These are phyloP conservation scores for Trichosanthes truncata DNA, from an alignment of 306 rosid species.

Conservation along the genomic window DNA sequence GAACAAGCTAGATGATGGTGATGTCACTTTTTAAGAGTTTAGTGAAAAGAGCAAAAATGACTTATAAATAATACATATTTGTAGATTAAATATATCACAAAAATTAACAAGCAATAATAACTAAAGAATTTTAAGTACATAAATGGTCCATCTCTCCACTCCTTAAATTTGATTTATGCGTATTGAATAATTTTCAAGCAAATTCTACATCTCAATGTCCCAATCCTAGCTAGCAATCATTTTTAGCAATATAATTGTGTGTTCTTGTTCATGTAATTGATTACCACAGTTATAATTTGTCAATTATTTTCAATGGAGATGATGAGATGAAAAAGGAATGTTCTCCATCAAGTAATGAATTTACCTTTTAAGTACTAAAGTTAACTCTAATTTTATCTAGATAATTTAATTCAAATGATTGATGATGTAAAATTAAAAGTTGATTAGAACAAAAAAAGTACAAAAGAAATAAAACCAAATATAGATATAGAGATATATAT, in stretches of 20 bases:
- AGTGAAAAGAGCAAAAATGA: neutral
- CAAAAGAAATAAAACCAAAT: neutral
- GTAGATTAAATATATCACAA: neutral
- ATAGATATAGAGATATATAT: too few relatives aligned
- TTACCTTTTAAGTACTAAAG: neutral
- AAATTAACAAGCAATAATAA: neutral
- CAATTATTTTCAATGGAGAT: neutral
- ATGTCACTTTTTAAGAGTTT: neutral
- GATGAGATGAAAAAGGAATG: neutral
- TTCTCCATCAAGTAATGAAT: neutral
- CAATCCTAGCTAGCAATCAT: neutral
- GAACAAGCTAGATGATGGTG: neutral
- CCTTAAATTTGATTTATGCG: neutral
- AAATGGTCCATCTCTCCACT: neutral
- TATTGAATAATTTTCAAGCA: neutral
- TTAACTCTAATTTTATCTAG: neutral
- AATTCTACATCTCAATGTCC: neutral
- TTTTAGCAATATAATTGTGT: neutral
- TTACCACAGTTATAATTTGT: neutral
- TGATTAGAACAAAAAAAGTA: neutral
- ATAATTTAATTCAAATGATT: neutral
- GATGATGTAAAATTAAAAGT: neutral
- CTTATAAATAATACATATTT: neutral
- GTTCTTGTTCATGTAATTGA: neutral
- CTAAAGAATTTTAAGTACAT: neutral